Evolutionary conservation across 768 basidiomycete species (phyloP).

Genomic region (Lactarius tabidus): DNA sequence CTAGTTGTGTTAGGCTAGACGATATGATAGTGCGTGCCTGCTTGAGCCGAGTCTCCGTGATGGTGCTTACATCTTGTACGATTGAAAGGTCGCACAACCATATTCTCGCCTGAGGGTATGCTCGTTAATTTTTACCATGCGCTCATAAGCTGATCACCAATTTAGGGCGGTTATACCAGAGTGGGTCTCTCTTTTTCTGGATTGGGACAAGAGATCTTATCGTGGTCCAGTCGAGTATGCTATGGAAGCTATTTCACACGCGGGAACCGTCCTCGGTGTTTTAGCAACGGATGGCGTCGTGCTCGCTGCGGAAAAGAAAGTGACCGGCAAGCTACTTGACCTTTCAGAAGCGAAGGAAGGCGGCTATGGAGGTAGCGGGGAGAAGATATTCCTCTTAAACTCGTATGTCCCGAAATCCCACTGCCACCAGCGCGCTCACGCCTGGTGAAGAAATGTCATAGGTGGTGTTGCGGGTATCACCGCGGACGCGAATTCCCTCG

Average conservation of each 20-base stretch:
- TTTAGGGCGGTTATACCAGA: slow-evolving; percentile 94
- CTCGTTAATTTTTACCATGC: slow-evolving; percentile 6
- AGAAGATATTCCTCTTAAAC: slow-evolving; percentile 97
- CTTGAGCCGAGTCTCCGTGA: slow-evolving; percentile 5
- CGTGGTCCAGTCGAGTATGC: slow-evolving; percentile 86
- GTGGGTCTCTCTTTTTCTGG: slow-evolving; percentile 43
- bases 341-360: slow-evolving; percentile 80
- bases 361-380: slow-evolving; percentile 91
- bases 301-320: slow-evolving; percentile 94
- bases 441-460: slow-evolving; percentile 74
- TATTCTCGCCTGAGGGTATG: slow-evolving; percentile 97
- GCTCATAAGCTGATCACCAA: slow-evolving; percentile 19
- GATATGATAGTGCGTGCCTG: slow-evolving; percentile 84
- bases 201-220: slow-evolving; percentile 14
- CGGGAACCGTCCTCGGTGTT: slow-evolving; percentile 90
- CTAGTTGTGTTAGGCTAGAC: slow-evolving; percentile 61
- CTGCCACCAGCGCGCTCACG: neutral
- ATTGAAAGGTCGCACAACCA: slow-evolving; percentile 82
- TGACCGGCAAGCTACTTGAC: slow-evolving; percentile 96
- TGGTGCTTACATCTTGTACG: slow-evolving; percentile 21
- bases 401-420: slow-evolving; percentile 49
- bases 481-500: slow-evolving; percentile 95
- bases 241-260: slow-evolving; percentile 98
- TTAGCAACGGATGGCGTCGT: slow-evolving; percentile 89
- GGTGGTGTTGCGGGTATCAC: slow-evolving; percentile 94